Evolutionary conservation across 345 rosid genomes (phyloP).

Genomic region (Eucalyptus cloeziana): DNA sequence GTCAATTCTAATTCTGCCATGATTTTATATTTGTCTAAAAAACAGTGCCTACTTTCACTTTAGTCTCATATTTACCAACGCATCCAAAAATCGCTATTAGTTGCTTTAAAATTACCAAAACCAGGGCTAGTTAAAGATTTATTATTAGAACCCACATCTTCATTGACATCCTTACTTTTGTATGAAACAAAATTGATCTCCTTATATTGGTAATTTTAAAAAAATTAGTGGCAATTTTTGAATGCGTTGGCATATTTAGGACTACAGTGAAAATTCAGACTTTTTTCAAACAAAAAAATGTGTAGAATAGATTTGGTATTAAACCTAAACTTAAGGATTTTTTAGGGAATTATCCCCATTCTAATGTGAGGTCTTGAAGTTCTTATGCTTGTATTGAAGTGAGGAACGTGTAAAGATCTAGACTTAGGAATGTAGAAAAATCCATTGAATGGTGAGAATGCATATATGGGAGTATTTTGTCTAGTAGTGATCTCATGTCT

Average conservation of each 20-base stretch:
- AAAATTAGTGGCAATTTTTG: background rate
- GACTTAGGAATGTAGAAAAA: background rate
- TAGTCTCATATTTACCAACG: background rate
- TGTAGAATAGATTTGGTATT: rapidly evolving
- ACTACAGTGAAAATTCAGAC: background rate
- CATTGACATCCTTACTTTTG: background rate
- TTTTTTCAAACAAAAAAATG: background rate
- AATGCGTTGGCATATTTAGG: rapidly evolving
- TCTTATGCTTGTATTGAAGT: background rate
- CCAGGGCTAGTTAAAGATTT: background rate
- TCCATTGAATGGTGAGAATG: background rate
- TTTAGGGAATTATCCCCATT: background rate
- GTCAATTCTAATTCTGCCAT: background rate
- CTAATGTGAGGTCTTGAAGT: background rate
- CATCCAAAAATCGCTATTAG: background rate
- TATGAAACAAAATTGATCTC: background rate
- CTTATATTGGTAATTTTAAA: background rate
- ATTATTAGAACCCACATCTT: background rate
- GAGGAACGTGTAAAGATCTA: background rate
- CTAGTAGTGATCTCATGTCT: background rate
- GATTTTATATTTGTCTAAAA: background rate
- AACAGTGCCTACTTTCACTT: background rate
- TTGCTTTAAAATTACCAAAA: background rate
- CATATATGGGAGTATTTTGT: background rate
- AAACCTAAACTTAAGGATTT: background rate